A percentile compares a stretch with the other conserved stretches of the same genome.
phyloP scores from a whole-genome alignment of 768 basidiomycete genomes.

The Austroboletus eburneus region DNA sequence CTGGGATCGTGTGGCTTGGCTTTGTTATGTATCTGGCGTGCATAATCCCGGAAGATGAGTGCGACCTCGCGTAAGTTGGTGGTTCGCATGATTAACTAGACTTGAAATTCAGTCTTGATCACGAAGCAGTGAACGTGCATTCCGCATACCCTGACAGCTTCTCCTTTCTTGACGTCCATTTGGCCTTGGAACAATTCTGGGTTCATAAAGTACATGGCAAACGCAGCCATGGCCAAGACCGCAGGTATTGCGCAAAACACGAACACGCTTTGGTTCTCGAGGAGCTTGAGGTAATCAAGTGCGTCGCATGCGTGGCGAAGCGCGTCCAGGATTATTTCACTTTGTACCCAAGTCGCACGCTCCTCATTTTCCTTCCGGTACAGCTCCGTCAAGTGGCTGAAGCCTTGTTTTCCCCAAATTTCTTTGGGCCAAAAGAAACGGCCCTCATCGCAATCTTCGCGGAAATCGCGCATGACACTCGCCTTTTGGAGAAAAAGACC shows the following conservation, averaged over 20 bases:
- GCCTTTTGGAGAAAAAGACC: conserved; percentile 97
- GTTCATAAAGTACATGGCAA: conserved; percentile 93
- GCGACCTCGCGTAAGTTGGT: conserved; percentile 94
- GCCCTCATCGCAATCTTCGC: conserved; percentile 81
- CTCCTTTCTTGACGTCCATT: conserved; percentile 92
- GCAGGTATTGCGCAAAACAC: conserved; percentile 95
- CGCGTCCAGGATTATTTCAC: conserved; percentile 86
- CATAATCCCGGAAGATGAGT: conserved; percentile 79
- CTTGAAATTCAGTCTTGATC: background rate
- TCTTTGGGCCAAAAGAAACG: conserved; percentile 94
- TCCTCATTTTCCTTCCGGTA: conserved; percentile 50
- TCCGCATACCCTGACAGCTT: conserved; percentile 69
- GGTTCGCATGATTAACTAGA: conserved; percentile 89
- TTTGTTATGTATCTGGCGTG: conserved; percentile 78
- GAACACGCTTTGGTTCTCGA: conserved; percentile 91
- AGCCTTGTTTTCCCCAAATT: conserved; percentile 82
- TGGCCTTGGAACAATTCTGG: conserved; percentile 77
- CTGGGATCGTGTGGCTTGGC: conserved; percentile 79
- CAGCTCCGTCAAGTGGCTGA: conserved; percentile 69
- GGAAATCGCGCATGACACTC: conserved; percentile 94
- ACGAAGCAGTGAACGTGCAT: background rate
- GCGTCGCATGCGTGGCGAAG: conserved; percentile 80
- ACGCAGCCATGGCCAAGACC: conserved; percentile 93
- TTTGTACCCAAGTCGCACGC: conserved; percentile 76
- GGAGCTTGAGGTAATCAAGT: conserved; percentile 82